Percentiles rank a stretch among this genome's conserved stretches.
These are phyloP conservation scores for Spergularia azorica DNA, from an alignment of 179 eudicot genomes.

Conservation along the genomic window DNA sequence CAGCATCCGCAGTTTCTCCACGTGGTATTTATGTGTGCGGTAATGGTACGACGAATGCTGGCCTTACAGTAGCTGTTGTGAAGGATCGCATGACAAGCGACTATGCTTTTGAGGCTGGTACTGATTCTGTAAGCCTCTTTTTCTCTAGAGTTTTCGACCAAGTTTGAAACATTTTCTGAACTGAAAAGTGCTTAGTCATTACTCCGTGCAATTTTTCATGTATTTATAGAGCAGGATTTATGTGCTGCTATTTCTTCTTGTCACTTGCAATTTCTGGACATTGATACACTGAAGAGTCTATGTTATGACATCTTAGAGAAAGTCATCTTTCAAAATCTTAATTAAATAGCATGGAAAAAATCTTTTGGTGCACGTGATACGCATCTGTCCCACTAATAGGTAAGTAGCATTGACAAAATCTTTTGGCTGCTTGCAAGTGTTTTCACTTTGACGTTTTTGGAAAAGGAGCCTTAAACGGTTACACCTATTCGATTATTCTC, in stretches of 20 bases:
- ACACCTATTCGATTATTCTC: background rate
- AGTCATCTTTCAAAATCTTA: background rate
- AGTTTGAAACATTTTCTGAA: background rate
- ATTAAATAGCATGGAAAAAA: too few relatives aligned
- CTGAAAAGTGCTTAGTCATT: constrained; percentile 1
- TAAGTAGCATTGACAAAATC: constrained; percentile 6
- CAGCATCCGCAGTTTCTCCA: constrained; percentile 95
- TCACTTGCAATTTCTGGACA: background rate
- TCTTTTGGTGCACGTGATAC: background rate
- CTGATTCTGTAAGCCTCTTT: constrained; percentile 21
- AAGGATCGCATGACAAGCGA: constrained; percentile 94
- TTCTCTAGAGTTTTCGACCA: background rate
- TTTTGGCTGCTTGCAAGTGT: constrained; percentile 2
- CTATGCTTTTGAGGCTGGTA: constrained; percentile 99
- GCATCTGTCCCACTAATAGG: background rate
- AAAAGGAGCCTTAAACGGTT: background rate
- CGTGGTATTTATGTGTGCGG: constrained; percentile 99
- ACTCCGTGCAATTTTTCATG: background rate
- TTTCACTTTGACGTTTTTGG: background rate
- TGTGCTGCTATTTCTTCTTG: constrained; percentile 5
- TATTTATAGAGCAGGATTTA: background rate
- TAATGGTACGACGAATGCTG: constrained; percentile 97
- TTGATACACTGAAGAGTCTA: background rate
- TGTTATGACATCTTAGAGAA: background rate
- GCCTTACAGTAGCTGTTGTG: constrained; percentile 97